Evolutionary conservation across 345 rosid genomes (phyloP), one percentile per base, ranked within the genome.

Genomic region (Bruguiera parviflora): DNA sequence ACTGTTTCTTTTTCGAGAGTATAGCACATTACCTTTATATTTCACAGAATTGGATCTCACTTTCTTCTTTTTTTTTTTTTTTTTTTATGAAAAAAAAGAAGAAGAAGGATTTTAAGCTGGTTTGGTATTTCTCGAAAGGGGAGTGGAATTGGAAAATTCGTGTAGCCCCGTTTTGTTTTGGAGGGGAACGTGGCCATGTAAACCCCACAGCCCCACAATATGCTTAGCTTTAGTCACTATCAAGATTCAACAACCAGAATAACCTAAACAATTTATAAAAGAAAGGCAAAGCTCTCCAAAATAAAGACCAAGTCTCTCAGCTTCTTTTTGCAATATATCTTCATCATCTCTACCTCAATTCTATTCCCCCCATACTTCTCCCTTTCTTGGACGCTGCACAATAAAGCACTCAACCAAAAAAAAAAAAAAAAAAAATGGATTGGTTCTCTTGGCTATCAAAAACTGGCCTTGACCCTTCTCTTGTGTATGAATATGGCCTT

Each of bases 401-500:
- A 61, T 11, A 19, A 24, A 29, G n/a, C 27, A 4, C 5, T 46
- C 62, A 59, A 43, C 64, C 28, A 25, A 1, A 25, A 25, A 27
- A 27, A 1, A 27, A 27, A 27, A 27, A 27, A 1, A 27, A 27
- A 43, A 33, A 29, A 31, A 91, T 92, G 99, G 96, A 95, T 66
- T 95, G 99, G 99, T 92, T 87, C 79, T 81, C 96, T 7, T 95
- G 99, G 99, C 88, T 95, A 7, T 86, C 97, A 31, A 87, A 79
- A 75, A 84, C 93, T 1, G 81, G 81, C 58, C 91, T 95, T 0
- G 96, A 90, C 58, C 87, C 92, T 27, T 82, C 89, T 5, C 87
- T 90, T 0, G 83, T 95, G 22, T 88, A 95, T 64, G 96, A 95
- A 58, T 92, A 92, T 64, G 87, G 91, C 55, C 89, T 90, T 61